Conservation (phyloP, 2,329 filamentous ascomycete species). For the Nothopassalora personata region DNA sequence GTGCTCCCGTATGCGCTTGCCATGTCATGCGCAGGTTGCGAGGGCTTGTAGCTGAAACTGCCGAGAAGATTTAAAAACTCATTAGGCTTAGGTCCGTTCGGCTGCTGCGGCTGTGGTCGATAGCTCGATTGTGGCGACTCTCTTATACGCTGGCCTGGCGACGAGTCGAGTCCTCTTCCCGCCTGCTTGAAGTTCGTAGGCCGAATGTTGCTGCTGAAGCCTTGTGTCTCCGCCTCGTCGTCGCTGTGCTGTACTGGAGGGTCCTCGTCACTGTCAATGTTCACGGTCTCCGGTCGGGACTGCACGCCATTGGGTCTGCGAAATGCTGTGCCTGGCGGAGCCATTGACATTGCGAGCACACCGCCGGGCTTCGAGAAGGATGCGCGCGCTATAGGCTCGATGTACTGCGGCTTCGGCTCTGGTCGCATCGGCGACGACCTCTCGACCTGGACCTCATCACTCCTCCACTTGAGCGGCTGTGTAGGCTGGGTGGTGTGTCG, state of each 20-base stretch:
- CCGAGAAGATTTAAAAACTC: constrained; percentile 24
- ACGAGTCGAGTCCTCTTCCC: constrained; percentile 30
- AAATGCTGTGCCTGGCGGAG: constrained; percentile 69
- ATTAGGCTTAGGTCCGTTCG: constrained; percentile 5
- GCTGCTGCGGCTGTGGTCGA: not conserved
- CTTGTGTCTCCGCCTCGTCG: constrained; percentile 30
- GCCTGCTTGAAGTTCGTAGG: constrained; percentile 52
- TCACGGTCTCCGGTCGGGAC: constrained; percentile 16
- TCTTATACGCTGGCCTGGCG: constrained; percentile 24
- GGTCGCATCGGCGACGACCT: constrained; percentile 65
- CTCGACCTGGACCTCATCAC: constrained; percentile 68
- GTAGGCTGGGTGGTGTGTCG: constrained; percentile 49
- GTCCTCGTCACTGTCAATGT: constrained; percentile 44
- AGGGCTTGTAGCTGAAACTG: constrained; percentile 22
- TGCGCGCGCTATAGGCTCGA: constrained; percentile 21
- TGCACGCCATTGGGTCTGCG: constrained; percentile 39
- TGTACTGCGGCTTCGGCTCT: constrained; percentile 37
- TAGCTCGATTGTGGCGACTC: constrained; percentile 24
- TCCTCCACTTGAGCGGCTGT: constrained; percentile 31
- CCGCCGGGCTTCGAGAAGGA: constrained; percentile 31
- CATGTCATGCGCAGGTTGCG: constrained; percentile 35
- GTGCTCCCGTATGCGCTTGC: constrained; percentile 37
- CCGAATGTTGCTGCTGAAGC: constrained; percentile 53
- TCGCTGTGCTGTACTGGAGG: constrained; percentile 28
- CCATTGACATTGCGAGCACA: constrained; percentile 59